A percentile compares a stretch with the other conserved stretches of the same genome.
Conservation (phyloP, 2,329 filamentous ascomycete species). For the Talaromyces sp. region DNA sequence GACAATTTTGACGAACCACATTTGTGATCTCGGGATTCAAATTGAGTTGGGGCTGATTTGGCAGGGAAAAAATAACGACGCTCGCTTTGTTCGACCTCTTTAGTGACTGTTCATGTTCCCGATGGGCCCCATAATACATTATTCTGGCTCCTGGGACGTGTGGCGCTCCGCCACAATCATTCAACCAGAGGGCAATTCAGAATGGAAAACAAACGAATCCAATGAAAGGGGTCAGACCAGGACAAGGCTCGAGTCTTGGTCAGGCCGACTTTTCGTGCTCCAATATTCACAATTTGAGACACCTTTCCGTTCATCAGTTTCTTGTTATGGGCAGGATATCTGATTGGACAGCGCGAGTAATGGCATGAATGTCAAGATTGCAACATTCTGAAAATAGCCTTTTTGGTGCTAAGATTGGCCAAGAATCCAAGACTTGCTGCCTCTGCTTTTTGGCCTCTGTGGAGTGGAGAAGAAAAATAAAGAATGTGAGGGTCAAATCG, state of each 20-base stretch:
- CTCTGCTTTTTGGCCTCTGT: neutral
- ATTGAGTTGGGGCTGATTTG: neutral
- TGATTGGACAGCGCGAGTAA: constrained; percentile 3
- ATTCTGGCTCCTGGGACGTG: neutral
- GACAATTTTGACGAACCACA: neutral
- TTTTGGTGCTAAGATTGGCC: neutral
- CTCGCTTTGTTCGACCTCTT: neutral
- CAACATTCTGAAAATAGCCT: neutral
- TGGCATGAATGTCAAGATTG: neutral
- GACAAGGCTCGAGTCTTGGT: neutral
- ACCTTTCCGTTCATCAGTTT: neutral
- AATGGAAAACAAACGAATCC: neutral
- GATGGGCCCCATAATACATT: neutral
- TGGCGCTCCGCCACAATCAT: constrained; percentile 9
- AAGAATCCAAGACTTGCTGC: neutral
- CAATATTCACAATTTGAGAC: neutral
- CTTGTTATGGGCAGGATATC: neutral
- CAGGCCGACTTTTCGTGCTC: neutral
- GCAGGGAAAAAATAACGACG: neutral
- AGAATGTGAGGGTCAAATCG: neutral
- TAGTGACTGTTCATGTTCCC: neutral
- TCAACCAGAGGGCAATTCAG: neutral
- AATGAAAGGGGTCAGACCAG: neutral
- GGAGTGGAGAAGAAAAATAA: neutral
- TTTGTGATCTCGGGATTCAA: neutral